These are phyloP conservation scores for Populus tomentosa DNA, from an alignment of 441 rosid species.

Conservation along the genomic window DNA sequence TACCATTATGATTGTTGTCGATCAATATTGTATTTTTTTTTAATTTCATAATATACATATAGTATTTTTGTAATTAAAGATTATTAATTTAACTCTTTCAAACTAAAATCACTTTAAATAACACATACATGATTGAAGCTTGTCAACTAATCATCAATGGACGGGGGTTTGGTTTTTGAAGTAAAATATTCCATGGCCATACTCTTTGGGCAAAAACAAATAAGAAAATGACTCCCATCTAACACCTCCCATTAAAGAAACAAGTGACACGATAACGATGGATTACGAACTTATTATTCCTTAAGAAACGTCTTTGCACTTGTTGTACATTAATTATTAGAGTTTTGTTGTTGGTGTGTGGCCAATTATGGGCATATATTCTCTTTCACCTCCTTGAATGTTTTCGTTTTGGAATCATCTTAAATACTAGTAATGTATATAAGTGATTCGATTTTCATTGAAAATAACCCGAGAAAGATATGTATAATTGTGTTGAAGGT, in stretches of 20 bases:
- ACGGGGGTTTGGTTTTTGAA: neutral
- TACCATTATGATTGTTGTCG: too few species aligned
- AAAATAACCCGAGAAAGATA: neutral
- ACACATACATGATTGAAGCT: neutral
- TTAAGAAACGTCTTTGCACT: neutral
- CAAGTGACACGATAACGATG: conserved; percentile 2
- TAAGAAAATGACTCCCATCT: neutral
- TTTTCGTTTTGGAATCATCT: neutral
- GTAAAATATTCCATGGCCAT: neutral
- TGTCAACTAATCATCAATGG: neutral
- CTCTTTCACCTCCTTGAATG: neutral
- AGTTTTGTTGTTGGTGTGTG: neutral
- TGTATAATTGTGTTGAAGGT: neutral
- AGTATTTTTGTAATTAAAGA: too few species aligned
- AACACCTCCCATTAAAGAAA: neutral
- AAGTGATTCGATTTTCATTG: neutral
- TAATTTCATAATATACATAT: too few species aligned
- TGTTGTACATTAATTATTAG: neutral
- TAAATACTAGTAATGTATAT: too few species aligned
- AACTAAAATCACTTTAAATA: too few species aligned
- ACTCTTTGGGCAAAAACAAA: neutral
- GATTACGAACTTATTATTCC: neutral
- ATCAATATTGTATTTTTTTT: too few species aligned
- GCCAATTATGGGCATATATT: neutral
- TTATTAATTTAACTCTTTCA: too few species aligned